Base-by-base conservation (phyloP, 208 protist genomes). In the Novymonas esmeraldas region DNA sequence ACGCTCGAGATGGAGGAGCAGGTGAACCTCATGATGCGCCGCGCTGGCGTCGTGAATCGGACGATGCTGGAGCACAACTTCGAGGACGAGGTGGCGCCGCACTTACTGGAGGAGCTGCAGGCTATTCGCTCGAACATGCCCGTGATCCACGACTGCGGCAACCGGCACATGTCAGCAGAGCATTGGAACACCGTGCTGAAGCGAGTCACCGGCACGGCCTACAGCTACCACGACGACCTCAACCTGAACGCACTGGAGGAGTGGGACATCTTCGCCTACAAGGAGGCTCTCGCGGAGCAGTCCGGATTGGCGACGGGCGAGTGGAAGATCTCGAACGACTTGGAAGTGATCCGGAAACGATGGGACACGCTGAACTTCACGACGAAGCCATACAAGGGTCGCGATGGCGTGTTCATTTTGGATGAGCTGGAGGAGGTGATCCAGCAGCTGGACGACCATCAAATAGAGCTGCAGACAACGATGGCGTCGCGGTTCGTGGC, bases 151-250 rank as follows among this genome's bases (percentile, higher is more conserved):
- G 90, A 97, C 67, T 96, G 93, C 65, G 90, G 93, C 48, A 98
- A 98, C 70, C 93, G 94, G 70, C 87, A 97, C 73, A 94, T 98
- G 88, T 87, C 85, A 24, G 11, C 73, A 10, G 73, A 84, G 11
- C 93, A 97, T 71, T 98, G 95, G 95, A 92, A 94, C 64, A 76
- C 79, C 48, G 90, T 99, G 33, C 95, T 98, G 44, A 87, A 96
- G 69, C 66, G 75, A 28, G 86, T 98, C 29, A 94, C 88, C 11
- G 89, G 88, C 26, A 73, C 82, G 6, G 82, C 87, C n/a, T 94
- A 91, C 78, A 78, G 79, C 50, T 96, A 95, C 70, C 88, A 95
- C 70, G 87, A 95, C 39, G 90, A 81, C 34, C 67, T 94, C 26
- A 97, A 87, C 54, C 70, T 98, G 46, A 76, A 82, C 64, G 76